Percentiles rank a stretch among this genome's conserved stretches.
phyloP scores from a whole-genome alignment of 257 asterid species.

The Buddleja alternifolia region DNA sequence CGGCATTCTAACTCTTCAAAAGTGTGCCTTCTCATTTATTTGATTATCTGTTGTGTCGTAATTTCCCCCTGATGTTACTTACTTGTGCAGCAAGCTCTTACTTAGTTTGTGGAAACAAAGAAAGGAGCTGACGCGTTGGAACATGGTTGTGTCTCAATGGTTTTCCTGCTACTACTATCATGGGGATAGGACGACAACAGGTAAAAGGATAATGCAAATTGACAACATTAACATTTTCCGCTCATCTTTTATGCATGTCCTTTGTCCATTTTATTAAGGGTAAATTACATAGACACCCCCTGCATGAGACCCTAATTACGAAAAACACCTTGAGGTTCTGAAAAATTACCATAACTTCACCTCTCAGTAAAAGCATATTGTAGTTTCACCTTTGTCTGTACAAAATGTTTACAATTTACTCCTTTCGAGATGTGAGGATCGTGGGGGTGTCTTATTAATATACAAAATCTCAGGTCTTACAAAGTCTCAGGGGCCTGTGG shows the following conservation, averaged over 20 bases:
- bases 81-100: constrained; percentile 76
- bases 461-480: too few relatives aligned
- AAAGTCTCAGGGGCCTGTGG: too few relatives aligned
- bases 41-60: neutral
- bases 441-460: too few relatives aligned
- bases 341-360: too few relatives aligned
- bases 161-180: constrained; percentile 92
- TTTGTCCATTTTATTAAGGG: neutral
- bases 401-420: too few relatives aligned
- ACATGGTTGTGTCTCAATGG: constrained; percentile 88
- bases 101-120: constrained; percentile 94
- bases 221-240: neutral
- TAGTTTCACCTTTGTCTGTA: too few relatives aligned
- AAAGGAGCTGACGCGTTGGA: constrained; percentile 96
- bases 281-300: too few relatives aligned
- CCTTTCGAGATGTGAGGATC: too few relatives aligned
- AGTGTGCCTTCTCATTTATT: neutral
- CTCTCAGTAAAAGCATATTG: too few relatives aligned
- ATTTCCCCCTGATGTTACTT: constrained; percentile 17
- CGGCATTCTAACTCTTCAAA: neutral
- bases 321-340: too few relatives aligned
- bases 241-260: neutral
- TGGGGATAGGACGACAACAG: constrained; percentile 97
- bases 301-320: too few relatives aligned
- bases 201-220: constrained; percentile 33